Evolutionary conservation across 192 early-diverging fungal species (phyloP), one percentile per base, ranked within the genome.

Genomic region (Gamsiella multidivaricata): DNA sequence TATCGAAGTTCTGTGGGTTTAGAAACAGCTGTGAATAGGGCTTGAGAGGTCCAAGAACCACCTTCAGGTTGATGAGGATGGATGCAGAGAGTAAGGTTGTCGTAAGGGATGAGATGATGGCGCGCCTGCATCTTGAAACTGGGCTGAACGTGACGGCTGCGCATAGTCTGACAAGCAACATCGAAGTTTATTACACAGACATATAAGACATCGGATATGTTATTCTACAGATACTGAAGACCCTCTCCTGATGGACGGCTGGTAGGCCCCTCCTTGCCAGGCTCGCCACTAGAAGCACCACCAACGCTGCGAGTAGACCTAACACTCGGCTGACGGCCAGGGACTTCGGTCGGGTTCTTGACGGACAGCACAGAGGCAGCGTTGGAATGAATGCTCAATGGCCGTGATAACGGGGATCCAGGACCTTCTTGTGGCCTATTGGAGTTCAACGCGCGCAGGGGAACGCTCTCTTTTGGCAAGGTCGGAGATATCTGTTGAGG

Each of bases 201-300:
- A n/a, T n/a, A n/a, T n/a, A n/a, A n/a, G n/a, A n/a, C n/a, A n/a
- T n/a, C n/a, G n/a, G n/a, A n/a, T 5, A 5, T 56, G 32, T 25
- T 17, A 8, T 36, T 41, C 37, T 62, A 62, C 47, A 62, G 23
- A n/a, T 37, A 62, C 60, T 62, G 47, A 25, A 62, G 60, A 1
- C 23, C 60, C 18, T 51, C 47, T 11, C 50, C 37, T 12, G n/a
- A n/a, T n/a, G n/a, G n/a, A n/a, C n/a, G n/a, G n/a, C n/a, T n/a
- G n/a, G n/a, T n/a, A n/a, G n/a, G n/a, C n/a, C n/a, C n/a, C n/a
- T n/a, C n/a, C n/a, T n/a, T n/a, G n/a, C n/a, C n/a, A n/a, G n/a
- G n/a, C n/a, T n/a, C n/a, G n/a, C n/a, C n/a, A n/a, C n/a, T n/a
- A n/a, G n/a, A n/a, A 39, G 37, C 12, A 12, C 37, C 37, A 39